Evolutionary conservation across 192 early-diverging fungal species (phyloP).

Genomic region (Gaertneriomyces semiglobifer): DNA sequence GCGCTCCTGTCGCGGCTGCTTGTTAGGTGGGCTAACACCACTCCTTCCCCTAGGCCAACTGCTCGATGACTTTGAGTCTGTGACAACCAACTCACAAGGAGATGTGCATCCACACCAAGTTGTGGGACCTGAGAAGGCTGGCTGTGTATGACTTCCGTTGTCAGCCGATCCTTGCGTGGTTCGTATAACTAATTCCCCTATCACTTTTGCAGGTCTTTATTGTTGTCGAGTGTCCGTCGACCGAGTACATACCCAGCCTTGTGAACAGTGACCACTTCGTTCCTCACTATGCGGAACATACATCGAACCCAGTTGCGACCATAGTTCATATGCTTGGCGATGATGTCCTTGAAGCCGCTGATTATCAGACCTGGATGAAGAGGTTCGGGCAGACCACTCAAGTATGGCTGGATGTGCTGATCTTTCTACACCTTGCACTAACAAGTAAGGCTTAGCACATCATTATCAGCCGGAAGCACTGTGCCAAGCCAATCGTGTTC

Average conservation of each 20-base stretch:
- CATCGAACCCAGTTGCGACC: conserved; percentile 37
- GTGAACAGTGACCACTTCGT: not conserved
- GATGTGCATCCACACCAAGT: conserved; percentile 70
- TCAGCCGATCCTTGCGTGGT: too few species aligned
- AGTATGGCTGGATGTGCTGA: conserved; percentile 18
- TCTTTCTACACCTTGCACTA: not conserved
- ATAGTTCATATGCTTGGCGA: conserved; percentile 70
- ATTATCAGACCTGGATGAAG: conserved; percentile 73
- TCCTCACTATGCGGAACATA: not conserved
- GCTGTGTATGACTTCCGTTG: conserved; percentile 25
- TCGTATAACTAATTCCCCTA: too few species aligned
- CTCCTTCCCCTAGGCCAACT: not conserved
- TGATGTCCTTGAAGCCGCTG: conserved; percentile 56
- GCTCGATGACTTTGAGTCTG: conserved; percentile 60
- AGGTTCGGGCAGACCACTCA: conserved; percentile 64
- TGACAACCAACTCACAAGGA: conserved; percentile 58
- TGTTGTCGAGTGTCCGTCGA: conserved; percentile 38
- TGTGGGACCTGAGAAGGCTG: conserved; percentile 53
- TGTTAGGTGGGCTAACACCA: conserved; percentile 14
- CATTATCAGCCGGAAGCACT: conserved; percentile 62
- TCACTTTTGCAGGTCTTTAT: conserved; percentile 16
- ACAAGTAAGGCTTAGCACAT: conserved; percentile 59
- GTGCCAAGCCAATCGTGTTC: conserved; percentile 65
- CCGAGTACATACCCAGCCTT: conserved; percentile 25
- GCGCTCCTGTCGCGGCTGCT: conserved; percentile 60